These are phyloP conservation scores for Acer negundo DNA, from an alignment of 345 rosid species.

Conservation along the genomic window DNA sequence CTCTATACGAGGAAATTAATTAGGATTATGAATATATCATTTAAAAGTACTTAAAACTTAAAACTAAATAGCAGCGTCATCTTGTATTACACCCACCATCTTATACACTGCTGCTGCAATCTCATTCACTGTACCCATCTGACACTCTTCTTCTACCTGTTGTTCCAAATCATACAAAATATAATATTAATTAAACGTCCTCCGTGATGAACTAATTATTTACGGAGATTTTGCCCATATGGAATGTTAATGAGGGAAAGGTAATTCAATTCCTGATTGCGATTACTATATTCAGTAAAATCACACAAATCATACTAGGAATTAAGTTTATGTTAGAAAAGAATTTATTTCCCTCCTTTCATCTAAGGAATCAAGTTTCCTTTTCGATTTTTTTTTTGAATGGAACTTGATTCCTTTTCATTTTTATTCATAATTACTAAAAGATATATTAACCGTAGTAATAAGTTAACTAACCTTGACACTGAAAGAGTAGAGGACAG, in stretches of 20 bases:
- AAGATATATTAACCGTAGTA: neutral
- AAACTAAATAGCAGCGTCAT: conserved; percentile 21
- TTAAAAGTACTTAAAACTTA: too few species aligned
- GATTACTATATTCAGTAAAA: too few species aligned
- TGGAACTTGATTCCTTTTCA: too few species aligned
- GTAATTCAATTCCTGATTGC: too few species aligned
- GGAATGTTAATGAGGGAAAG: too few species aligned
- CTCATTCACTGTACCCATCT: conserved; percentile 45
- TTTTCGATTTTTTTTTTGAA: too few species aligned
- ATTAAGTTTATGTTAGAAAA: too few species aligned
- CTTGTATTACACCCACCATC: conserved; percentile 48
- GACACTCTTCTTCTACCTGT: conserved; percentile 59
- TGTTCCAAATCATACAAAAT: neutral
- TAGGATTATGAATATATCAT: neutral
- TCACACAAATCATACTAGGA: too few species aligned
- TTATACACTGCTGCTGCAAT: conserved; percentile 56
- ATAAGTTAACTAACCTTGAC: conserved; percentile 46
- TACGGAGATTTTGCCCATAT: too few species aligned
- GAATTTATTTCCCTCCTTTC: too few species aligned
- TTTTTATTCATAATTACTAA: too few species aligned
- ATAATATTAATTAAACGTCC: neutral
- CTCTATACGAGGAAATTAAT: neutral
- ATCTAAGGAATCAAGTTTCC: too few species aligned
- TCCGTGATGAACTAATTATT: neutral
- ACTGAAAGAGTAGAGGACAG: conserved; percentile 56